Base-by-base conservation (phyloP, 2,329 filamentous ascomycete genomes). In the Xylariaceae sp. region DNA sequence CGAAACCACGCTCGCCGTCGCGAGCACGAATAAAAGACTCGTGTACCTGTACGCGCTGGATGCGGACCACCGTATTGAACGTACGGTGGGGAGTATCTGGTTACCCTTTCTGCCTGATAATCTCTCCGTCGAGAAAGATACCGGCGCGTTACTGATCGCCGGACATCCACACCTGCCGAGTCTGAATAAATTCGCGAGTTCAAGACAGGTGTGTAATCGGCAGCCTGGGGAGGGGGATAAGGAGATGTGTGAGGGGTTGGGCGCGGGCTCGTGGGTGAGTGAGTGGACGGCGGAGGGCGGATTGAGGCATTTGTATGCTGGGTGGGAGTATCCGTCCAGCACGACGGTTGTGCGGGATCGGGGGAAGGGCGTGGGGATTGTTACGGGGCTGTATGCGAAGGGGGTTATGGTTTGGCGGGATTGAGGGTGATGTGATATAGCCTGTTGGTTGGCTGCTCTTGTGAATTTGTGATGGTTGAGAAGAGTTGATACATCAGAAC, bases 91-190 rank as follows among this genome's bases (percentile, higher is more conserved):
- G 0, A 39, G 50, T 34, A 55, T 71, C 53, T 56, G 49, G 6
- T 45, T 75, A 2, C 74, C 75, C 0, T 78, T 76, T 60, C 35
- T 74, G 6, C 72, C 74, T 0, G 76, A 78, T 57, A 78, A 78
- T 45, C 65, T 78, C 8, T 72, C 72, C 1, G 52, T 68, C 3
- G 65, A 69, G 54, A 13, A 64, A 30, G 15, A 67, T 48, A 64
- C 30, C 4, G 52, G 52, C 17, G 50, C 50, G 2, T 68, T 78
- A 7, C 59, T 76, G 9, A 71, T 74, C 11, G 73, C 76, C 0
- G 76, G 76, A 0, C 76, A 78, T 45, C 72, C 74, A 1, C 69
- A 76, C 51, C 54, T 71, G 2, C 68, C 70, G 0, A 67, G 68
- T 2, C 59, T 76, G n/a, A 57, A 47, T 1, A 69, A 68, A 35